Evolutionary conservation across 305 asterid genomes (phyloP), one percentile per base, ranked within the genome.

Genomic region (Fraxinus latifolia): DNA sequence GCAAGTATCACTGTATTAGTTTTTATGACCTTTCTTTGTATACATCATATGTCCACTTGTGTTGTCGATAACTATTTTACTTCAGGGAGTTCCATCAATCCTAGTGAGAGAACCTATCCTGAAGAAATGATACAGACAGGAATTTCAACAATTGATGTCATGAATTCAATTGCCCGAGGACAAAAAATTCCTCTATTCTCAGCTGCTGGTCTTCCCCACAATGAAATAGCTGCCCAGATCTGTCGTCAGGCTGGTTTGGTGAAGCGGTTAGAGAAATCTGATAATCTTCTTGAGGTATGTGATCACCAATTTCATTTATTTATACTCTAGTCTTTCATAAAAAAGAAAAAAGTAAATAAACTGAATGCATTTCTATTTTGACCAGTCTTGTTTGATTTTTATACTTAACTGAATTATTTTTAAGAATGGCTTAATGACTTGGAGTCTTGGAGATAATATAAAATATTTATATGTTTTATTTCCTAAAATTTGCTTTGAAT

Each of bases 221-320:
- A 95, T 89, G 99, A 95, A 90, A 95, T 95, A 9, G 99, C 99
- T 82, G 98, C 99, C 82, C 99, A 95, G 90, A 95, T 95, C 83
- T 95, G 99, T 89, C 98, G 99, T 79, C 99, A 95, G 87, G 99
- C 99, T 91, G 99, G 99, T 89, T 91, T 95, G 90, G 99, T 95
- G 83, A 95, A 94, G 86, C 92, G 99, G 34, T 85, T 92, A 88
- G 97, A 95, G 91, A 92, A 92, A 88, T n/a, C 95, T 78, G 97
- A 91, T 74, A 90, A 91, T 84, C 97, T 95, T 86, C 98, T 95
- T 80, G 93, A 91, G 92, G 99, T 95, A 84, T 75, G 74, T 29
- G 60, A 77, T 82, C 76, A 27, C 74, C 78, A 76, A 36, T 27
- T 32, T 60, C 62, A 53, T 53, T 53, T 53, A 53, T 53, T 60